phyloP scores from a whole-genome alignment of 1,284 basidiomycete genomes.

The Fomitopsis schrenkii region DNA sequence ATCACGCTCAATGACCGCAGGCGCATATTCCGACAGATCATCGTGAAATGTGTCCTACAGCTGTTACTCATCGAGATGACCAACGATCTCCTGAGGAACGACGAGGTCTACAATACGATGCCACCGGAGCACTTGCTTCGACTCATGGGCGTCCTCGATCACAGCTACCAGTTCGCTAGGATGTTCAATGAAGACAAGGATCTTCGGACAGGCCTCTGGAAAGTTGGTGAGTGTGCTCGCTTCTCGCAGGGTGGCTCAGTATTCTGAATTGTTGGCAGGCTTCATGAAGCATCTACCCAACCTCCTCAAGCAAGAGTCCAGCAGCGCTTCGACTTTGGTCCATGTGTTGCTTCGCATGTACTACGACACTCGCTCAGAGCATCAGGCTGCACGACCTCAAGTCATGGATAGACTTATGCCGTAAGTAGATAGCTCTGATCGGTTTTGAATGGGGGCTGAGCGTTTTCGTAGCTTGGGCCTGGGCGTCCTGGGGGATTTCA shows the following conservation, averaged over 20 bases:
- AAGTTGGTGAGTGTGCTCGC: constrained; percentile 77
- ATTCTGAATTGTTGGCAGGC: constrained; percentile 42
- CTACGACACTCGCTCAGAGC: constrained; percentile 83
- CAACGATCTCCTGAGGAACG: constrained; percentile 91
- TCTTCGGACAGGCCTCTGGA: constrained; percentile 94
- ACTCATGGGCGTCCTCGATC: constrained; percentile 92
- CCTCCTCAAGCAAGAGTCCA: constrained; percentile 97
- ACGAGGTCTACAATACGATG: constrained; percentile 90
- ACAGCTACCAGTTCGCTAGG: constrained; percentile 95
- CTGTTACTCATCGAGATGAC: constrained; percentile 96
- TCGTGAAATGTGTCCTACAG: constrained; percentile 99
- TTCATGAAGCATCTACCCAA: constrained; percentile 99
- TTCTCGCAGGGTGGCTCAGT: not conserved
- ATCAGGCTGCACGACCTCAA: constrained; percentile 77
- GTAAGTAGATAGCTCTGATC: constrained; percentile 43
- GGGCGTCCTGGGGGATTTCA: constrained; percentile 89
- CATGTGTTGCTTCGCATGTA: constrained; percentile 94
- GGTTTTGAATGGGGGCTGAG: not conserved
- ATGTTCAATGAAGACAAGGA: constrained; percentile 99
- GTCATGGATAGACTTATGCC: constrained; percentile 89
- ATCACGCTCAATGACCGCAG: constrained; percentile 72
- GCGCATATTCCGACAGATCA: constrained; percentile 97
- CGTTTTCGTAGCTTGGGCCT: constrained; percentile 67
- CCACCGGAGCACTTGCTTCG: constrained; percentile 91
- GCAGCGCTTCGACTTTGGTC: constrained; percentile 92